These are phyloP conservation scores for Beauveria scarabaeidicola DNA, from an alignment of 2,329 filamentous ascomycete species.

Conservation along the genomic window DNA sequence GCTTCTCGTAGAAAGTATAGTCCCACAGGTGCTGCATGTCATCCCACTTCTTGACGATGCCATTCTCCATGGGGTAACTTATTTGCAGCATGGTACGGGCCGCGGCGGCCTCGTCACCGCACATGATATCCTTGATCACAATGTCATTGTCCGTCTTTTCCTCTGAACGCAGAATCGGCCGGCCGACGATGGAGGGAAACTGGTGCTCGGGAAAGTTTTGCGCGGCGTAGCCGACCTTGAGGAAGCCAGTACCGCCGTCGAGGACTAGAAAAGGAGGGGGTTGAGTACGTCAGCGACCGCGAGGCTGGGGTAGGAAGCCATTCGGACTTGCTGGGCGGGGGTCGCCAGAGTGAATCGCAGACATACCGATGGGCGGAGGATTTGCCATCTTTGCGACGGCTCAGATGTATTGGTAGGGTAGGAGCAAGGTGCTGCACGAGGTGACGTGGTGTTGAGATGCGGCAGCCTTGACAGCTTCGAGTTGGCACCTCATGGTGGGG, in stretches of 20 bases:
- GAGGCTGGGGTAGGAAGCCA: constrained; percentile 13
- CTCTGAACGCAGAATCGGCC: constrained; percentile 93
- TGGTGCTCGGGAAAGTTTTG: constrained; percentile 99
- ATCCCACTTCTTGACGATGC: constrained; percentile 98
- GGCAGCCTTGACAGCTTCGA: constrained; percentile 6
- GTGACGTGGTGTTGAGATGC: constrained; percentile 5
- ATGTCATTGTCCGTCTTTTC: constrained; percentile 57
- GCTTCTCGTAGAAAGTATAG: constrained; percentile 96
- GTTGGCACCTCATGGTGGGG: constrained; percentile 23
- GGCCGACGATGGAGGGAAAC: constrained; percentile 95
- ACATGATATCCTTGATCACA: constrained; percentile 97
- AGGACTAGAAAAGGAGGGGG: constrained; percentile 55
- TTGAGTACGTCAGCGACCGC: constrained; percentile 17
- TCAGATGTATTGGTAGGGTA: neutral
- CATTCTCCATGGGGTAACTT: constrained; percentile 99
- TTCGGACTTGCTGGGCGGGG: constrained; percentile 1
- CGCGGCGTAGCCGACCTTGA: constrained; percentile 98
- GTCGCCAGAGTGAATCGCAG: constrained; percentile 6
- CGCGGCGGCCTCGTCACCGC: constrained; percentile 92
- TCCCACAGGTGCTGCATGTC: constrained; percentile 99
- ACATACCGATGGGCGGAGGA: constrained; percentile 46
- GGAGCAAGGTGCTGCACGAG: constrained; percentile 2
- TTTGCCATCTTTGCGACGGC: constrained; percentile 37
- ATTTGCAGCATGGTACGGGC: constrained; percentile 97
- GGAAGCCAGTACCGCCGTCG: constrained; percentile 98